phyloP scores from a whole-genome alignment of 1,284 basidiomycete genomes.

The Athelia sp. region DNA sequence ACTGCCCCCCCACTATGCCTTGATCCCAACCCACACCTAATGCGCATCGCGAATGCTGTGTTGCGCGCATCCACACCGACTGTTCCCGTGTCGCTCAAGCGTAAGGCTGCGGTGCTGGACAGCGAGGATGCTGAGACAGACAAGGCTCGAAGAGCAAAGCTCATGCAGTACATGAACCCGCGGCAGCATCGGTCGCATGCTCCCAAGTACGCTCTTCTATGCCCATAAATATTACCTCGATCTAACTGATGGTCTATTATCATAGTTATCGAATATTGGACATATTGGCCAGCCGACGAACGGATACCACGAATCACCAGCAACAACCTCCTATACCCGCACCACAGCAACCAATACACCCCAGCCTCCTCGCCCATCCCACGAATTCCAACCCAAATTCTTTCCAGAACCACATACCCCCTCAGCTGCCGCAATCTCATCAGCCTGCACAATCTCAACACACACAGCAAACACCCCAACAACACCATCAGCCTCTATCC shows the following conservation, averaged over 20 bases:
- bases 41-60: slow-evolving; percentile 67
- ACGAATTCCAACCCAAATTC: not conserved
- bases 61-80: slow-evolving; percentile 64
- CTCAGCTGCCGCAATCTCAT: not conserved
- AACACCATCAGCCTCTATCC: not conserved
- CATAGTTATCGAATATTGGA: slow-evolving; percentile 53
- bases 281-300: slow-evolving; percentile 15
- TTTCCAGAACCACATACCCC: not conserved
- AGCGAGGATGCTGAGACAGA: slow-evolving; percentile 70
- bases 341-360: not conserved
- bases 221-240: slow-evolving; percentile 2
- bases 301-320: slow-evolving; percentile 25
- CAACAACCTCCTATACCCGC: not conserved
- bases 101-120: slow-evolving; percentile 64
- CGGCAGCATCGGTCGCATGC: slow-evolving; percentile 38
- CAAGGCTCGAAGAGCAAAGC: slow-evolving; percentile 62
- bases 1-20: slow-evolving; percentile 71
- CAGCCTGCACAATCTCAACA: too few species aligned
- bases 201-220: slow-evolving; percentile 36
- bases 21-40: slow-evolving; percentile 68
- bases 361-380: not conserved
- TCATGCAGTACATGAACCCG: slow-evolving; percentile 74
- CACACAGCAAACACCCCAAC: too few species aligned
- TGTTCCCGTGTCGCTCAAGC: slow-evolving; percentile 65
- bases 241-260: slow-evolving; percentile 7